phyloP scores from a whole-genome alignment of 441 rosid species.

The Metrosideros polymorpha region DNA sequence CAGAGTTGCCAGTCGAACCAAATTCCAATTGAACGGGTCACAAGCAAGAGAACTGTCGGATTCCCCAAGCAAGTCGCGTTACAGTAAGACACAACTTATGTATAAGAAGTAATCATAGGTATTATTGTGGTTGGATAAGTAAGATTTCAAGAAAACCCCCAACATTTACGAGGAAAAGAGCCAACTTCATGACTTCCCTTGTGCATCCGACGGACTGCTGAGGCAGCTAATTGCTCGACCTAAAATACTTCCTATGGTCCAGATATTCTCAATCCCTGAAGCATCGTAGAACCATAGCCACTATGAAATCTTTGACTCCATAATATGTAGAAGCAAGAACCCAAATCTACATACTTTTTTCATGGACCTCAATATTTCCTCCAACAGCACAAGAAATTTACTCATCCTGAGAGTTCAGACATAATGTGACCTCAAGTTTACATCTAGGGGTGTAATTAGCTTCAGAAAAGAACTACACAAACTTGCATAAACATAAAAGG shows the following conservation, averaged over 20 bases:
- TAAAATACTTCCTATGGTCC: background rate
- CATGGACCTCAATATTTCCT: background rate
- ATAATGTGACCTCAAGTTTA: background rate
- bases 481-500: background rate
- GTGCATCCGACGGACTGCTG: background rate
- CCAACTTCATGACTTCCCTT: background rate
- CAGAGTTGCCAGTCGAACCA: background rate
- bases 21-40: background rate
- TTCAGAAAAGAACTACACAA: background rate
- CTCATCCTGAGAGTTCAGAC: background rate
- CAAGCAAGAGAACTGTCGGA: background rate
- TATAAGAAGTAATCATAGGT: background rate
- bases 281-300: background rate
- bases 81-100: background rate
- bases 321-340: background rate
- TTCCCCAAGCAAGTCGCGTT: background rate
- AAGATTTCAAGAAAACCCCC: background rate
- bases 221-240: background rate
- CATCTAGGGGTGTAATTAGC: background rate
- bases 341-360: background rate
- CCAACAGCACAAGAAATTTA: background rate
- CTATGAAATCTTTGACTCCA: background rate
- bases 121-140: background rate
- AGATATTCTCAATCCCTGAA: background rate
- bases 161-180: background rate